These are phyloP conservation scores for Lachnellula hyalina DNA, from an alignment of 2,329 filamentous ascomycete genomes.

Conservation along the genomic window DNA sequence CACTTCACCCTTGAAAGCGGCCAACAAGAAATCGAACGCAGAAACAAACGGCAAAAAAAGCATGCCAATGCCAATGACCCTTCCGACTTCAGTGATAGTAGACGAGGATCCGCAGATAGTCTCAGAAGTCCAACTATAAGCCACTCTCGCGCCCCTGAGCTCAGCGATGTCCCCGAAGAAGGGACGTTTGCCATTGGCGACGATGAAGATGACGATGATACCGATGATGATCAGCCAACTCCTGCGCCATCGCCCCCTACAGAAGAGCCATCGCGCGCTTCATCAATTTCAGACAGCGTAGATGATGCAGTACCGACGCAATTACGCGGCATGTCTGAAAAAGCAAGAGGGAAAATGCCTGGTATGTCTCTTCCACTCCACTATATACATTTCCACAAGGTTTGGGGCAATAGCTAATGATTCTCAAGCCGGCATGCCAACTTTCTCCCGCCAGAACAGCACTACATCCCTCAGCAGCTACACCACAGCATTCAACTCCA, in stretches of 20 bases:
- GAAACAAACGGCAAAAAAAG: slow-evolving; percentile 66
- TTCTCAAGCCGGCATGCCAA: slow-evolving; percentile 57
- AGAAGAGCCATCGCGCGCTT: slow-evolving; percentile 57
- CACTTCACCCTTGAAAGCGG: slow-evolving; percentile 89
- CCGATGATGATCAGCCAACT: slow-evolving; percentile 47
- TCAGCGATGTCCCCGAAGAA: slow-evolving; percentile 70
- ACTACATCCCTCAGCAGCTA: slow-evolving; percentile 71
- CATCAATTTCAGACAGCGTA: slow-evolving; percentile 59
- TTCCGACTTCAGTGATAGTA: slow-evolving; percentile 37
- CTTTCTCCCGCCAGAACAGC: slow-evolving; percentile 87
- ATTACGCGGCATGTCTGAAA: slow-evolving; percentile 90
- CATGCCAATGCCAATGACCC: slow-evolving; percentile 42
- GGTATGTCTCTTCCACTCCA: slow-evolving; percentile 16
- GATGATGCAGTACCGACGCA: slow-evolving; percentile 81
- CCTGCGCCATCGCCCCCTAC: slow-evolving; percentile 60
- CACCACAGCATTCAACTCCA: slow-evolving; percentile 51
- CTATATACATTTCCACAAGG: background rate
- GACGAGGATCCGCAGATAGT: slow-evolving; percentile 62
- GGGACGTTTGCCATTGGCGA: slow-evolving; percentile 88
- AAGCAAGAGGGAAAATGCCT: slow-evolving; percentile 92
- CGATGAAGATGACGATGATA: slow-evolving; percentile 57
- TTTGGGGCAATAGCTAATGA: background rate
- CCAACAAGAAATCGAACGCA: slow-evolving; percentile 82
- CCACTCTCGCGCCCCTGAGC: slow-evolving; percentile 47
- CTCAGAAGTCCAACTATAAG: slow-evolving; percentile 54